Evolutionary conservation across 345 rosid species (phyloP), one percentile per base, ranked within the genome.

Genomic region (Schrenkiella parvula): DNA sequence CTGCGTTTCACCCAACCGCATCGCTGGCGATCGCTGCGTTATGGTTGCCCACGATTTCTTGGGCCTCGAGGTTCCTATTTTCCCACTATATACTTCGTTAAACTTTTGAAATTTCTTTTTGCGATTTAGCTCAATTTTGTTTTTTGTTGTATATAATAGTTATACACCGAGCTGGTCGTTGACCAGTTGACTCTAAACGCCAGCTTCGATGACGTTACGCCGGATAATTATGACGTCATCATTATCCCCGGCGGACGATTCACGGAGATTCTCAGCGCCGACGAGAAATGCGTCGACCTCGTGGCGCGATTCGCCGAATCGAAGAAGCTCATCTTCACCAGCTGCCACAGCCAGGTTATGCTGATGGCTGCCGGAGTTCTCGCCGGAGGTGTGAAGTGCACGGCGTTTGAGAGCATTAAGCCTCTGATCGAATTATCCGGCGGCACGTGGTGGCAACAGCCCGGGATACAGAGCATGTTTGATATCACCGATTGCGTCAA

Each of bases 341-440:
- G 81, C 69, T 85, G 88, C 31, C 88, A 82, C 12, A 79, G 86
- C 78, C 88, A 81, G 58, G 38, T 85, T 9, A 64, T 85, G 78
- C 13, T 85, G 41, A 75, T 75, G 2, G 80, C 84, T 0, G 84
- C 86, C 7, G 88, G 86, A 54, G 31, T 77, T 8, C 66, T 85
- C 37, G 13, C 73, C 68, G 73, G 73, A 2, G 88, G 84, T 13
- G 78, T 75, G 74, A 77, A 72, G 46, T 85, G 86, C 78, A 81
- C 86, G 32, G 83, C 84, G 3, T 85, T 80, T 47, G 64, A 68
- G 7, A 85, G 84, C 76, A 54, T 85, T 73, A 85, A 79, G 66
- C 72, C 83, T 14, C 32, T 82, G 18, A 77, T 85, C n/a, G 83
- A 82, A 50, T 18, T 79, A 1, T 82, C 82, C 5, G 86, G 88